phyloP scores from a whole-genome alignment of 2,329 filamentous ascomycete species.

The Akanthomyces dipterigenus region DNA sequence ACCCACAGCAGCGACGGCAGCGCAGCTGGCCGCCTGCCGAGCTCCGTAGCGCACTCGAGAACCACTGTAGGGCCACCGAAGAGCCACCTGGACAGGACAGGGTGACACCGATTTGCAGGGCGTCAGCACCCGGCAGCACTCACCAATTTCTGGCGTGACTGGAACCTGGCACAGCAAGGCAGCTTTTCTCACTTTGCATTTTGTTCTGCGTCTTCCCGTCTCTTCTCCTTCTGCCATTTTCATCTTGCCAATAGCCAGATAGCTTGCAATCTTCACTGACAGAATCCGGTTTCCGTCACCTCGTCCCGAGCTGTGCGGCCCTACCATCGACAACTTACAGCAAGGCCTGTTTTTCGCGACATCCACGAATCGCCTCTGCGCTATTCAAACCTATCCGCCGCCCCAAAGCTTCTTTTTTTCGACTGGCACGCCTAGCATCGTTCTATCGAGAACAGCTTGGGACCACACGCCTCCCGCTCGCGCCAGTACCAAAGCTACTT shows the following conservation, averaged over 20 bases:
- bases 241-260: conserved; percentile 1
- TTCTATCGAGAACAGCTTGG: conserved; percentile 4
- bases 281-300: background rate
- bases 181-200: conserved; percentile 12
- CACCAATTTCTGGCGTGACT: conserved; percentile 4
- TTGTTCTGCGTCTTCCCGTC: conserved; percentile 4
- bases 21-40: conserved; percentile 6
- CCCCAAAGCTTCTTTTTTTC: conserved; percentile 5
- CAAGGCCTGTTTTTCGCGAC: background rate
- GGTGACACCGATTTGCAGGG: background rate
- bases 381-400: conserved; percentile 2
- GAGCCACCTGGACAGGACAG: background rate
- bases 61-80: background rate
- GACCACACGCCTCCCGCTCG: background rate
- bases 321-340: background rate
- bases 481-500: background rate
- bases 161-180: conserved; percentile 8
- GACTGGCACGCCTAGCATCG: background rate
- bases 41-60: background rate
- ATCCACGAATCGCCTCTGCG: background rate
- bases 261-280: background rate
- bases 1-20: background rate
- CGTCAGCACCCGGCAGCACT: background rate
- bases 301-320: background rate
- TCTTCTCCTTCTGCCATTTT: conserved; percentile 7